These are phyloP conservation scores for Forsythia suspensa DNA, from an alignment of 257 asterid species.

Conservation along the genomic window DNA sequence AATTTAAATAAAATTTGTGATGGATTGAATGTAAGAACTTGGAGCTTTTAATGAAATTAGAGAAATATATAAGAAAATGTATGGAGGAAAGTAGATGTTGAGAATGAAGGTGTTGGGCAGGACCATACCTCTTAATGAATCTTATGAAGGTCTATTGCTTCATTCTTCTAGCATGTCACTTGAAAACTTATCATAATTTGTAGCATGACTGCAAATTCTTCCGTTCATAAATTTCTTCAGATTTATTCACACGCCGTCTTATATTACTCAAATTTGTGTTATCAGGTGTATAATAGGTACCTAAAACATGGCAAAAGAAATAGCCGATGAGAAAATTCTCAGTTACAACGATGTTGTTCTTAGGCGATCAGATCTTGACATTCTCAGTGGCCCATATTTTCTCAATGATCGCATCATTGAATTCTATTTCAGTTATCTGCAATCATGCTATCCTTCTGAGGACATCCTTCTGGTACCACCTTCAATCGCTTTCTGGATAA, in stretches of 20 bases:
- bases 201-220: background rate
- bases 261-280: background rate
- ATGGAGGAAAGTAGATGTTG: background rate
- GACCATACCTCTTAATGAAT: background rate
- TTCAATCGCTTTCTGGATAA: constrained; percentile 81
- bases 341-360: constrained; percentile 80
- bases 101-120: background rate
- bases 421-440: constrained; percentile 74
- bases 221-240: background rate
- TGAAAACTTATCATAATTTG: background rate
- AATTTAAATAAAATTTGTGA: background rate
- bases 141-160: too few species aligned
- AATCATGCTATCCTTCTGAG: constrained; percentile 46
- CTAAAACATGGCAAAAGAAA: constrained; percentile 36
- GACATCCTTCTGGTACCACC: constrained; percentile 73
- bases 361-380: constrained; percentile 65
- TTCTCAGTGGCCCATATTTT: constrained; percentile 65
- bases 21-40: background rate
- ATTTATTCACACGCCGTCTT: background rate
- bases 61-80: background rate
- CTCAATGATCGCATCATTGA: constrained; percentile 84
- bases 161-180: background rate
- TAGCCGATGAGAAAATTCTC: constrained; percentile 57
- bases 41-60: background rate
- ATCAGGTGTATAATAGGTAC: constrained; percentile 14